Evolutionary conservation across 257 asterid species (phyloP).

Genomic region (Ilex asprella): DNA sequence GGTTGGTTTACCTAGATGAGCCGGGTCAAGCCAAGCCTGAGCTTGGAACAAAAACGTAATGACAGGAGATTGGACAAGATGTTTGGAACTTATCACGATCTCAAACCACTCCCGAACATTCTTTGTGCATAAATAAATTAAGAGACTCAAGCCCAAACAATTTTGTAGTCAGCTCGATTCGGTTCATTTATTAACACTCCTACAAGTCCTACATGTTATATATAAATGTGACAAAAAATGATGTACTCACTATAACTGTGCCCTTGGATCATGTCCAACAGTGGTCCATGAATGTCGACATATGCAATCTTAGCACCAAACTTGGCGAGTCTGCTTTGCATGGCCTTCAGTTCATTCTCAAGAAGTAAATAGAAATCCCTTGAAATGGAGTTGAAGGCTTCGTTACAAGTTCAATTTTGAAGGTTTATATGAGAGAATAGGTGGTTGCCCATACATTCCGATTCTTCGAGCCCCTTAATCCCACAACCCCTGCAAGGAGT

Average conservation of each 20-base stretch:
- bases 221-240: background rate
- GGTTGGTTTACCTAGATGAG: too few species aligned
- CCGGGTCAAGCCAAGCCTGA: too few species aligned
- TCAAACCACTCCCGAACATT: too few species aligned
- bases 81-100: too few species aligned
- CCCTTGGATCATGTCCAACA: background rate
- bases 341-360: background rate
- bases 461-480: background rate
- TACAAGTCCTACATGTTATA: background rate
- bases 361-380: background rate
- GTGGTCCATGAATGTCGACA: background rate
- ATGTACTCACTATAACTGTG: background rate
- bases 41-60: too few species aligned
- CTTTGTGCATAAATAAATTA: too few species aligned
- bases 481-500: background rate
- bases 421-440: background rate
- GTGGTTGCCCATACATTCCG: background rate
- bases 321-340: background rate
- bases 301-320: background rate
- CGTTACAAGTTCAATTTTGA: background rate
- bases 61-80: too few species aligned
- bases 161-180: too few species aligned
- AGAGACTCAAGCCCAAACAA: too few species aligned
- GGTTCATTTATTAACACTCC: too few species aligned
- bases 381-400: background rate